Evolutionary conservation across 192 early-diverging fungal species (phyloP), one percentile per base, ranked within the genome.

Genomic region (Globomyces pollinis-pini): DNA sequence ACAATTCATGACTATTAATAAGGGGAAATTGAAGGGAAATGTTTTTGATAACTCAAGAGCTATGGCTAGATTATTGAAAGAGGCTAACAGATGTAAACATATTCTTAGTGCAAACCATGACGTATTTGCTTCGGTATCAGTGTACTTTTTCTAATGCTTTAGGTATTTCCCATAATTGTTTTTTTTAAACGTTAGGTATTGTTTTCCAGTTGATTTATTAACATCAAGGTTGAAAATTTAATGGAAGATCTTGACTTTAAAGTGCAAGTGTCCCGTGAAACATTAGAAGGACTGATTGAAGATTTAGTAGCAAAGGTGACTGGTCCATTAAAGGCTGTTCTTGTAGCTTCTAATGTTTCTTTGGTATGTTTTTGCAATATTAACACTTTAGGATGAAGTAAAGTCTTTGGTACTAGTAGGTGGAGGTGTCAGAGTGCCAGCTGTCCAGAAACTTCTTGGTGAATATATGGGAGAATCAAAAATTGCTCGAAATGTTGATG

Each of bases 51-150:
- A 83, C 21, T 76, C 86, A 45, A 81, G 91, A 21, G 94, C 92
- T 2, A 93, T 93, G 90, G 83, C 85, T 11, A 84, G 83, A 50
- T 74, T 99, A 26, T 68, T 95, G 45, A 91, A 90, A 64, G 94
- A 99, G 66, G 94, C 96, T 2, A 88, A 84, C 70, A 84, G 93
- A 45, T 89, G 96, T 58, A 99, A 99, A 77, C 86, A 89, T 39
- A 92, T 99, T 59, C 74, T 99, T 38, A 95, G 91, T 60, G 94
- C 91, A 32, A 99, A 99, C 68, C 80, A 76, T 13, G 89, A 97
- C 44, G 88, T 88, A 0, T 74, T 75, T 29, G 86, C 92, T 20
- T 88, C 90, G 13, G 83, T n/a, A n/a, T n/a, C n/a, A n/a, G n/a
- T n/a, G n/a, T n/a, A n/a, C n/a, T n/a, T n/a, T n/a, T 86, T 63